A percentile compares a stretch with the other conserved stretches of the same genome.
These are phyloP conservation scores for Xylariaceae sp. DNA, from an alignment of 2,329 filamentous ascomycete genomes.

Conservation along the genomic window DNA sequence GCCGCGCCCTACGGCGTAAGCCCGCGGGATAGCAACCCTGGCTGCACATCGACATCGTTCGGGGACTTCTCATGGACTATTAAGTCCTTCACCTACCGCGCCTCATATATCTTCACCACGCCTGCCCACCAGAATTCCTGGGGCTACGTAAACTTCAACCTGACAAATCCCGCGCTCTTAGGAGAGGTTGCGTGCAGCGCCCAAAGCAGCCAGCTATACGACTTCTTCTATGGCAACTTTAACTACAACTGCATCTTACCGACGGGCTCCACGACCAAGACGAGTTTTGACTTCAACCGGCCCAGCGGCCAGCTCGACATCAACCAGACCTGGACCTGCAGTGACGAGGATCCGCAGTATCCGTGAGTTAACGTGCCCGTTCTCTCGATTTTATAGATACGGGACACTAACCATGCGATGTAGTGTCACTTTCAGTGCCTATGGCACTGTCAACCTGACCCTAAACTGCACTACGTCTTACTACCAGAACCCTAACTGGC, in stretches of 20 bases:
- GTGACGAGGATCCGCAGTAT: constrained; percentile 46
- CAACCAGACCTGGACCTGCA: constrained; percentile 59
- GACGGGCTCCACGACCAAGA: constrained; percentile 40
- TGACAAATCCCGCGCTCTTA: constrained; percentile 54
- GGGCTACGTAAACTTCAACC: constrained; percentile 56
- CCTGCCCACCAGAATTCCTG: constrained; percentile 58
- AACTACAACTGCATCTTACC: constrained; percentile 52
- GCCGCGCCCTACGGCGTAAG: constrained; percentile 35
- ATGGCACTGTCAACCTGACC: constrained; percentile 44
- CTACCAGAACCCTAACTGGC: constrained; percentile 50
- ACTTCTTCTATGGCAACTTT: constrained; percentile 59
- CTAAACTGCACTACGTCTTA: constrained; percentile 46
- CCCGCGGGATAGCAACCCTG: constrained; percentile 35
- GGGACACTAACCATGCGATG: neutral
- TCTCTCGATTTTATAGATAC: neutral
- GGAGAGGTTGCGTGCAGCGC: constrained; percentile 49
- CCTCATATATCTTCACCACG: constrained; percentile 56
- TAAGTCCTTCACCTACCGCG: constrained; percentile 55
- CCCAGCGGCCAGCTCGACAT: constrained; percentile 47
- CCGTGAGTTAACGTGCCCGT: constrained; percentile 42
- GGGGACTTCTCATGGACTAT: constrained; percentile 50
- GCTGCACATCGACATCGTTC: constrained; percentile 45
- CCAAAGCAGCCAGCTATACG: constrained; percentile 49
- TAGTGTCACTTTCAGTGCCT: constrained; percentile 44
- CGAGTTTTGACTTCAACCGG: constrained; percentile 52